Evolutionary conservation across 2,329 filamentous ascomycete genomes (phyloP).

Genomic region (Conoideocrella luteorostrata): DNA sequence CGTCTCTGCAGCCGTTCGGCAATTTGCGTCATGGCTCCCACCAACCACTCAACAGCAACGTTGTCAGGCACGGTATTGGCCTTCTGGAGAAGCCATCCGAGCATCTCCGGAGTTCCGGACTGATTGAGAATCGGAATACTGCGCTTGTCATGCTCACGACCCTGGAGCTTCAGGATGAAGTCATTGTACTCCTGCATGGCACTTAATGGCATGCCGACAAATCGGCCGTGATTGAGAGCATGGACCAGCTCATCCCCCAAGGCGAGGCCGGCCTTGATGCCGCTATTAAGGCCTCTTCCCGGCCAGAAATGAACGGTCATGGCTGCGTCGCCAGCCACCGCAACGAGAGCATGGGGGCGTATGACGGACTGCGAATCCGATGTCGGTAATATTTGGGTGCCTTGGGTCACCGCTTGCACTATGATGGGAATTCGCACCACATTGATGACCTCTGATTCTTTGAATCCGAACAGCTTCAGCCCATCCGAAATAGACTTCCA

Average conservation of each 20-base stretch:
- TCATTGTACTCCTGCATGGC: slow-evolving; percentile 28
- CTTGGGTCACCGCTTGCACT: slow-evolving; percentile 27
- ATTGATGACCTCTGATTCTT: slow-evolving; percentile 28
- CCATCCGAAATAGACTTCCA: slow-evolving; percentile 29
- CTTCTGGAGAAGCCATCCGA: slow-evolving; percentile 27
- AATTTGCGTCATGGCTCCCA: slow-evolving; percentile 27
- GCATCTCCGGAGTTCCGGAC: slow-evolving; percentile 26
- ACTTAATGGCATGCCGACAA: slow-evolving; percentile 22
- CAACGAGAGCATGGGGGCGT: slow-evolving; percentile 25
- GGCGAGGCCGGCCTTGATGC: slow-evolving; percentile 29
- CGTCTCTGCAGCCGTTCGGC: slow-evolving; percentile 24
- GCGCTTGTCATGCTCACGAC: slow-evolving; percentile 29
- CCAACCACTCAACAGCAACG: slow-evolving; percentile 27
- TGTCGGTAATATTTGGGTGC: slow-evolving; percentile 21
- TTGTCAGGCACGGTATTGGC: slow-evolving; percentile 24
- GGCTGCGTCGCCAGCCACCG: slow-evolving; percentile 28
- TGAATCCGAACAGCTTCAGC: slow-evolving; percentile 30
- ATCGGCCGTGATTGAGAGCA: slow-evolving; percentile 21
- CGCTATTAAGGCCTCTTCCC: slow-evolving; percentile 28
- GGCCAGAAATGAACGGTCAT: slow-evolving; percentile 33
- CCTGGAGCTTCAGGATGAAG: slow-evolving; percentile 28
- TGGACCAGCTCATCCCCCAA: slow-evolving; percentile 29
- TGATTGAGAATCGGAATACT: slow-evolving; percentile 29
- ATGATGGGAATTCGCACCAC: slow-evolving; percentile 29
- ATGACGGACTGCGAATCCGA: slow-evolving; percentile 18